Conservation (phyloP, 2,329 filamentous ascomycete genomes). For the Aureobasidium subglaciale region DNA sequence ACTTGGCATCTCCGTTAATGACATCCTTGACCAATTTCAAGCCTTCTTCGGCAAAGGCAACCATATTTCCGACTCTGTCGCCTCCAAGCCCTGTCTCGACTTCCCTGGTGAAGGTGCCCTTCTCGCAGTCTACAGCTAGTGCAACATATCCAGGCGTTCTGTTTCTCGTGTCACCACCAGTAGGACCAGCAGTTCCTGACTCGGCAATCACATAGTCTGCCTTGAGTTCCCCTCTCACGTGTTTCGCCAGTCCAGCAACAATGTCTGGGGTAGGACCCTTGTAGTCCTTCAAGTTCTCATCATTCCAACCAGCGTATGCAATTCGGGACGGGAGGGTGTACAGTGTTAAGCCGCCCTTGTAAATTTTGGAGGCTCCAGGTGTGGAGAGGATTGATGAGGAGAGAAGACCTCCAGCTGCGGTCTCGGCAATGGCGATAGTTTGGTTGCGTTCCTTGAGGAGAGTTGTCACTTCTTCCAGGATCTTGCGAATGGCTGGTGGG, state of each 20-base stretch:
- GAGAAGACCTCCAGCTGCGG: constrained; percentile 57
- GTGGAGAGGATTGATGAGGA: constrained; percentile 52
- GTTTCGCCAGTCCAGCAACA: constrained; percentile 49
- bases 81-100: constrained; percentile 47
- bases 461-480: constrained; percentile 44
- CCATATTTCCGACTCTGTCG: constrained; percentile 56
- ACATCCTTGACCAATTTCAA: constrained; percentile 52
- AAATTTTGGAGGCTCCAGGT: constrained; percentile 52
- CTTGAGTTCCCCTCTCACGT: constrained; percentile 48
- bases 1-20: constrained; percentile 39
- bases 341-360: constrained; percentile 56
- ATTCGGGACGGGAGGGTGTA: constrained; percentile 54
- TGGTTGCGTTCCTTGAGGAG: constrained; percentile 50
- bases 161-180: constrained; percentile 50
- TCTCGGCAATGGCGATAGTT: constrained; percentile 56
- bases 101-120: constrained; percentile 48
- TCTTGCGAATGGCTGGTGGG: constrained; percentile 34
- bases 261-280: constrained; percentile 53
- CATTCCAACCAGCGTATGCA: constrained; percentile 55
- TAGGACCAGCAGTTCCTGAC: constrained; percentile 59
- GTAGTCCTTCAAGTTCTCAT: constrained; percentile 46
- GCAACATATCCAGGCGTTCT: constrained; percentile 58
- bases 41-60: constrained; percentile 53
- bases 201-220: constrained; percentile 53
- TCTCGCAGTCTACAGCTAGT: constrained; percentile 50